Evolutionary conservation across 2,329 filamentous ascomycete species (phyloP), one percentile per base, ranked within the genome.

Genomic region (Pyricularia pennisetigena): DNA sequence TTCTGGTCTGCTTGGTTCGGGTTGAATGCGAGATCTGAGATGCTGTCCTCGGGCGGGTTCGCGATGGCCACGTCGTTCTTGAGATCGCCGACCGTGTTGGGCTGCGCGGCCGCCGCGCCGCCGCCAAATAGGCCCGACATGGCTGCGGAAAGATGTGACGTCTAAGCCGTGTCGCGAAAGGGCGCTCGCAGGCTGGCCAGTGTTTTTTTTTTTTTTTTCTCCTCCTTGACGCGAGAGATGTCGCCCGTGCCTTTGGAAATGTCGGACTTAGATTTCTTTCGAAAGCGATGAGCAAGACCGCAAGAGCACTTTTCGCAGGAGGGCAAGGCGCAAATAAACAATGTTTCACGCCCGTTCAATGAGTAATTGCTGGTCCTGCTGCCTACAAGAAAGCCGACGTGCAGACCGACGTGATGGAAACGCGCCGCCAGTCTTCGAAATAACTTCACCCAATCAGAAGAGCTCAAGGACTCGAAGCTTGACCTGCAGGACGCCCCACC

Each of bases 41-140:
- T 90, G 78, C 91, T 92, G 80, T 99, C 95, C 73, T 92, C 89
- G 26, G 95, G 95, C 16, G 91, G 91, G 71, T 89, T 86, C 70
- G 82, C 85, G 68, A 99, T 83, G 68, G 90, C 85, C 68, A 98
- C 88, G 79, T 99, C 95, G 75, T 94, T 91, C 76, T 90, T 93
- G 69, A 97, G 89, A 75, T 99, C 94, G 73, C 95, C 95, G 8
- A 94, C 88, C 1, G 94, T 95, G 72, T 90, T 91, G 73, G 85
- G 87, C 65, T 83, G 75, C 49, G 83, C 74, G 64, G 85, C 74
- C 41, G 87, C 74, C 65, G 86, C 74, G 68, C 82, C 75, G n/a
- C 35, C 30, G 69, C 85, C 84, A 74, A 89, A 90, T 68, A 89
- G 81, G 68, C 82, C 82, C 35, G 90, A 85, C 91, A 94, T 92